Base-by-base conservation (phyloP, 75 land plant species). In the Picea sitchensis region DNA sequence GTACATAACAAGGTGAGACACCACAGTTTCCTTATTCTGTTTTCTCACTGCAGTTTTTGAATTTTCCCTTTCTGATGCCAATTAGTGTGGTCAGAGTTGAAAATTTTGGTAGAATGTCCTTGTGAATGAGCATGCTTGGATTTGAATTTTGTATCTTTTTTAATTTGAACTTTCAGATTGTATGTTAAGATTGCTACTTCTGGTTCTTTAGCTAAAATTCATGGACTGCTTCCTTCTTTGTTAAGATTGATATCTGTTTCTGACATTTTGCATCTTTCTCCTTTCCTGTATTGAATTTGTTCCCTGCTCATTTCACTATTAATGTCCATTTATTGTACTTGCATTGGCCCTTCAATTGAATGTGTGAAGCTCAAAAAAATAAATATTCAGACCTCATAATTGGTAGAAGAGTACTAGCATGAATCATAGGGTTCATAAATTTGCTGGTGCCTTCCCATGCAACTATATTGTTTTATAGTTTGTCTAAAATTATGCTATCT, bases 1-100 rank as follows among this genome's bases (percentile, higher is more conserved):
- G 98, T 95, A 95, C 84, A 82, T 80, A 3, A 93, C 98, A 64
- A 89, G 84, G 98, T 95, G 65, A 90, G 92, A 91, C 56, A 62
- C 4, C 76, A 21, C 4, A 34, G 14, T 26, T 61, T 51, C 21
- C 15, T 71, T 15, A 47, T 7, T 23, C 14, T 57, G 54, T 59
- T 59, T 63, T 20, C 23, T 12, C 77, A n/a, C 12, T 6, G 12
- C 4, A 31, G 20, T 59, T 57, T 31, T 26, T 26, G 26, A 26
- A 26, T 26, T 26, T n/a, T 47, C 30, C 30, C 13, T 26, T 2
- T 32, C 51, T 71, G 41, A 71, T n/a, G 56, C 12, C 56, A 51
- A 9, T 51, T 51, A 51, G 56, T 9, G 56, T 9, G 56, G 56
- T 51, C 56, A 41, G 23, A 71, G 26, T 11, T 41, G 51, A 41